phyloP scores from a whole-genome alignment of 805 yeast species.

The Lachancea fermentati region DNA sequence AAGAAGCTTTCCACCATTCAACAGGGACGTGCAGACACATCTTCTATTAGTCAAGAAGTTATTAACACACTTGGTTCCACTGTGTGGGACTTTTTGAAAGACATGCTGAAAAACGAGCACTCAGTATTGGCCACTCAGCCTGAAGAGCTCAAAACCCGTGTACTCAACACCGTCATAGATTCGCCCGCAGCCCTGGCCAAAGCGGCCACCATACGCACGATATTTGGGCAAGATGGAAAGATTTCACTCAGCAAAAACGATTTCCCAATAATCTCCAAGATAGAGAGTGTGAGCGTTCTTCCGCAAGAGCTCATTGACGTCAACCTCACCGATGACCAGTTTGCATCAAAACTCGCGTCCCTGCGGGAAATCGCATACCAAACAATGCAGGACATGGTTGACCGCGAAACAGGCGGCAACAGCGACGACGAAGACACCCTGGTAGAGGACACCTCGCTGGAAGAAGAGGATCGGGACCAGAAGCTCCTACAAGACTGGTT shows the following conservation, averaged over 20 bases:
- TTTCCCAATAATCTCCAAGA: constrained; percentile 7
- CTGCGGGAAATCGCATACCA: constrained; percentile 5
- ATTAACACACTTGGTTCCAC: constrained; percentile 5
- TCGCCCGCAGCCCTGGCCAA: constrained; percentile 8
- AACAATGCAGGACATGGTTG: constrained; percentile 4
- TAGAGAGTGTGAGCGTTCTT: constrained; percentile 6
- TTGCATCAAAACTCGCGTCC: background rate
- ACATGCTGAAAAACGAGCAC: constrained; percentile 6
- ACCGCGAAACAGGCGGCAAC: background rate
- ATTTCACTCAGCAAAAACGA: constrained; percentile 6
- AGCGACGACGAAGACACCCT: constrained; percentile 4
- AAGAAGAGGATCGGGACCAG: constrained; percentile 3
- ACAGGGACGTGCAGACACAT: background rate
- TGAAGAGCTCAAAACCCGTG: constrained; percentile 5
- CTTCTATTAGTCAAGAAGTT: constrained; percentile 5
- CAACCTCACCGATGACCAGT: constrained; percentile 4
- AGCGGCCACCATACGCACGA: constrained; percentile 6
- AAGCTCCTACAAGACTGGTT: constrained; percentile 8
- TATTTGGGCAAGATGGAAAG: constrained; percentile 6
- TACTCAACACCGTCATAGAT: constrained; percentile 4
- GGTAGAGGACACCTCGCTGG: constrained; percentile 3
- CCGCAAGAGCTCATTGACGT: constrained; percentile 5
- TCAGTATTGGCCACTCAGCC: constrained; percentile 6
- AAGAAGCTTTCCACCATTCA: constrained; percentile 3
- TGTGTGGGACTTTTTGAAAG: constrained; percentile 8